Percentiles rank a stretch among this genome's conserved stretches.
These are phyloP conservation scores for Aureobasidium uvarum DNA, from an alignment of 2,329 filamentous ascomycete species.

Conservation along the genomic window DNA sequence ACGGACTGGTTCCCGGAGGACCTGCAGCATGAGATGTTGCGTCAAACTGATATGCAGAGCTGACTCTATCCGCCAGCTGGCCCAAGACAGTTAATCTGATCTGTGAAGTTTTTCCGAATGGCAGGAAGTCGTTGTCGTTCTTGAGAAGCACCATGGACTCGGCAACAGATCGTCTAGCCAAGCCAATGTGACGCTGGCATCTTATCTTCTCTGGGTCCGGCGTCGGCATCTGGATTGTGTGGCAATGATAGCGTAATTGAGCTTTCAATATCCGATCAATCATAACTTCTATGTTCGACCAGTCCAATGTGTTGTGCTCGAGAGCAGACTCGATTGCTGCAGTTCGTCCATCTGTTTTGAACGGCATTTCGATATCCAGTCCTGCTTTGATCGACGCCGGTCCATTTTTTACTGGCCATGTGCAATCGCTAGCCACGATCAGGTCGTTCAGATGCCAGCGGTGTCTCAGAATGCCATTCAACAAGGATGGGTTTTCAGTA, in stretches of 20 bases:
- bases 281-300: slow-evolving; percentile 10
- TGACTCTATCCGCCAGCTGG: slow-evolving; percentile 27
- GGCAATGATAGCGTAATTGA: slow-evolving; percentile 19
- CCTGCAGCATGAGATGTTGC: slow-evolving; percentile 28
- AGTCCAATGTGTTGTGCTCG: slow-evolving; percentile 5
- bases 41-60: slow-evolving; percentile 27
- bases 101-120: not conserved
- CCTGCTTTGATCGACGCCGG: slow-evolving; percentile 29
- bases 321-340: slow-evolving; percentile 20
- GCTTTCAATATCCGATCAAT: not conserved
- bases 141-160: slow-evolving; percentile 30
- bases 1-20: slow-evolving; percentile 27
- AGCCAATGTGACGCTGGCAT: slow-evolving; percentile 27
- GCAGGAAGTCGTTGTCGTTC: slow-evolving; percentile 23
- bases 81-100: slow-evolving; percentile 28
- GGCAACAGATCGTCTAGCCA: slow-evolving; percentile 28
- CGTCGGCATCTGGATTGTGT: not conserved
- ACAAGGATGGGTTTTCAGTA: slow-evolving; percentile 28
- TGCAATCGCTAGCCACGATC: slow-evolving; percentile 29
- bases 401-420: slow-evolving; percentile 28
- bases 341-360: slow-evolving; percentile 23
- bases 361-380: slow-evolving; percentile 30
- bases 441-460: slow-evolving; percentile 30
- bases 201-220: slow-evolving; percentile 25
- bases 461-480: slow-evolving; percentile 28